A percentile compares a stretch with the other conserved stretches of the same genome.
These are phyloP conservation scores for Acacia melanoxylon DNA, from an alignment of 306 rosid genomes.

Conservation along the genomic window DNA sequence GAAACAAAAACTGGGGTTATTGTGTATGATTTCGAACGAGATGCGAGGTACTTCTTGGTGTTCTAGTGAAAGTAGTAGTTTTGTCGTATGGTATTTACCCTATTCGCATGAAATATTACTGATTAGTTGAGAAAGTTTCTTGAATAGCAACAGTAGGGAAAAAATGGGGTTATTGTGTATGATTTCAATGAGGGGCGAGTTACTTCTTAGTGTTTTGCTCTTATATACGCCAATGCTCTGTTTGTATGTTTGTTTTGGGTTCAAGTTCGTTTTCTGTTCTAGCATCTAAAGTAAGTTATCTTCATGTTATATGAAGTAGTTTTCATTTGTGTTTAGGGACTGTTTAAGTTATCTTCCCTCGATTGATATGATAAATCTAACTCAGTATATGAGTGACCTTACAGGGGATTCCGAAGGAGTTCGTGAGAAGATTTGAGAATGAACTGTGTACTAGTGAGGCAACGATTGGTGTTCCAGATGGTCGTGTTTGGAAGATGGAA, in stretches of 20 bases:
- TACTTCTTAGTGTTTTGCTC: not conserved
- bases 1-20: not conserved
- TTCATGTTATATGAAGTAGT: not conserved
- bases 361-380: not conserved
- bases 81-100: too few relatives aligned
- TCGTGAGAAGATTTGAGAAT: conserved; percentile 31
- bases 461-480: conserved; percentile 18
- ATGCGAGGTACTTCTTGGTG: not conserved
- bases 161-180: too few relatives aligned
- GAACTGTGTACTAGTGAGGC: conserved; percentile 22
- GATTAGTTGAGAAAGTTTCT: too few relatives aligned
- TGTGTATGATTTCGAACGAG: not conserved
- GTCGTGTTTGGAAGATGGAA: conserved; percentile 23
- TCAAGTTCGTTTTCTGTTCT: not conserved
- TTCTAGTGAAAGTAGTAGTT: not conserved
- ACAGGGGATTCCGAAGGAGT: conserved; percentile 39
- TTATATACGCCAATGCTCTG: not conserved
- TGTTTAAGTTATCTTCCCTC: not conserved
- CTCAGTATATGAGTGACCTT: not conserved
- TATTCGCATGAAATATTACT: too few relatives aligned
- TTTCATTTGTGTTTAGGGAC: not conserved
- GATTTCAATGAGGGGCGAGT: too few relatives aligned
- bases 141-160: too few relatives aligned
- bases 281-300: not conserved
- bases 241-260: not conserved